phyloP scores from a whole-genome alignment of 352 stramenopile species.

The Phytophthora vignae region DNA sequence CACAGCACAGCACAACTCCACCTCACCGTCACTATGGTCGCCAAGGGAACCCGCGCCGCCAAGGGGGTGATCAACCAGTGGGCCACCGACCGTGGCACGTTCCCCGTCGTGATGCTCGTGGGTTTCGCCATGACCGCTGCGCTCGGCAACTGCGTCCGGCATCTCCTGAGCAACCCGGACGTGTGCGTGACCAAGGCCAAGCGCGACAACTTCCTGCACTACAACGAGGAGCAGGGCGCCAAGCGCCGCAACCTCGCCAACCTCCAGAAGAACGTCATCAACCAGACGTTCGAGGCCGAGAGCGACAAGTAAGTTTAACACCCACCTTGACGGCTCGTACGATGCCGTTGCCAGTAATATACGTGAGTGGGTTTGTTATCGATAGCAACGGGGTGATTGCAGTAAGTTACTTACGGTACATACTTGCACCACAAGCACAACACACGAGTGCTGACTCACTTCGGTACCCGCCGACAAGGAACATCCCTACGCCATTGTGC shows the following conservation, averaged over 20 bases:
- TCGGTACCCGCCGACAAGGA: too few relatives aligned
- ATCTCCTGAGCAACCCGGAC: conserved; percentile 34
- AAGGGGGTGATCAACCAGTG: conserved; percentile 45
- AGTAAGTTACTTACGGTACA: too few relatives aligned
- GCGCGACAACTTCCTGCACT: neutral
- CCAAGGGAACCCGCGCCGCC: conserved; percentile 26
- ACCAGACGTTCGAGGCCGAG: conserved; percentile 60
- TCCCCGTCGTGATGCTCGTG: neutral
- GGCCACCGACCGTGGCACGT: neutral
- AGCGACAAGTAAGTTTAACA: neutral
- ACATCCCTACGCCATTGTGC: too few relatives aligned
- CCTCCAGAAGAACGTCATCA: conserved; percentile 53
- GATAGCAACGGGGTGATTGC: too few relatives aligned
- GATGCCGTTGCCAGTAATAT: too few relatives aligned
- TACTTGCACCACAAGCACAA: too few relatives aligned
- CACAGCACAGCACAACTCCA: neutral
- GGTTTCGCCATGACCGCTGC: conserved; percentile 9
- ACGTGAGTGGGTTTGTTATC: too few relatives aligned
- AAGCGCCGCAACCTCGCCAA: conserved; percentile 49
- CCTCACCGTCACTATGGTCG: conserved; percentile 4
- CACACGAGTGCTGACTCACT: too few relatives aligned
- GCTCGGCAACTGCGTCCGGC: conserved; percentile 8
- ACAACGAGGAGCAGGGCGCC: conserved; percentile 25
- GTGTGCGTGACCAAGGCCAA: conserved; percentile 29
- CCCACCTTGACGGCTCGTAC: too few relatives aligned